A percentile compares a stretch with the other conserved stretches of the same genome.
Evolutionary conservation across 2,329 filamentous ascomycete genomes (phyloP).

Genomic region (Tolypocladium ovalisporum): DNA sequence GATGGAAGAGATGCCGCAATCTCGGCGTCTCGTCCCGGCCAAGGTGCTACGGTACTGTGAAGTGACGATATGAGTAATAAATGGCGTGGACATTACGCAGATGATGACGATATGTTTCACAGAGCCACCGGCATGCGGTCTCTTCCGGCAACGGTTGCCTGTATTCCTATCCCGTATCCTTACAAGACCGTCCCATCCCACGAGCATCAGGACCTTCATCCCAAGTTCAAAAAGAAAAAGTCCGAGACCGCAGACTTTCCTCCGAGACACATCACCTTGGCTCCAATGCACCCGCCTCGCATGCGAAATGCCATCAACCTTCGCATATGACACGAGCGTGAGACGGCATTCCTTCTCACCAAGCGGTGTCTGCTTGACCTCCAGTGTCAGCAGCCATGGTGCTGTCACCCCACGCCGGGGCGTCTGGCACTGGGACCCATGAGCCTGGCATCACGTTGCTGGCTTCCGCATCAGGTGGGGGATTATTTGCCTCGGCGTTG

Average conservation of each 20-base stretch:
- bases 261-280: background rate
- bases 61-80: background rate
- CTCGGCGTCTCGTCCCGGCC: too few relatives aligned
- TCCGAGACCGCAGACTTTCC: background rate
- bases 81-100: background rate
- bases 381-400: slow-evolving; percentile 19
- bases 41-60: background rate
- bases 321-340: too few relatives aligned
- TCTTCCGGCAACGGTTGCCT: background rate
- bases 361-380: background rate
- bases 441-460: slow-evolving; percentile 22
- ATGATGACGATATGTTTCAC: background rate
- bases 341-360: too few relatives aligned
- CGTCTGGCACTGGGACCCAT: slow-evolving; percentile 12
- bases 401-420: slow-evolving; percentile 17
- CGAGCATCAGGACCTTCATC: background rate
- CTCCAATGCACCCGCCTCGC: background rate
- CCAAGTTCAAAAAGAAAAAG: background rate
- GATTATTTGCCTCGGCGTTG: background rate
- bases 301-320: too few relatives aligned
- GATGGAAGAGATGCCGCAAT: too few relatives aligned
- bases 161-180: background rate
- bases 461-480: background rate
- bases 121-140: background rate
- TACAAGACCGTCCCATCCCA: background rate